Conservation (phyloP, 352 stramenopile genomes). For the Plasmopara muralis region DNA sequence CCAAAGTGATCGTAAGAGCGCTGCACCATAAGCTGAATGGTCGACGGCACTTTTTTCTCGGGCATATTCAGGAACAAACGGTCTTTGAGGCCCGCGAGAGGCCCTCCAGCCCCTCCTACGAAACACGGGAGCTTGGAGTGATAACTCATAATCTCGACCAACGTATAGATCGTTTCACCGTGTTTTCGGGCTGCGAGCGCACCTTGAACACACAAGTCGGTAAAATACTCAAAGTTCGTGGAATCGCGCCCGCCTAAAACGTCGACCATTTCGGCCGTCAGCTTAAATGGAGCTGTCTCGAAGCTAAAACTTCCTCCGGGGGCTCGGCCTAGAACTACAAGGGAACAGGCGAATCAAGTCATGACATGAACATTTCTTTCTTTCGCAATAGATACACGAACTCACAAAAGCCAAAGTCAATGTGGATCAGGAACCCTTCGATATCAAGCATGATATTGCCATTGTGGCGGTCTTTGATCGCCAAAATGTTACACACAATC, state of each 20-base stretch:
- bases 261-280: constrained; percentile 94
- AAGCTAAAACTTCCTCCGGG: constrained; percentile 91
- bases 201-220: constrained; percentile 90
- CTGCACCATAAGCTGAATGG: constrained; percentile 91
- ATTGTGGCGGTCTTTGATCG: constrained; percentile 99
- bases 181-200: constrained; percentile 90
- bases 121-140: constrained; percentile 78
- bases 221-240: constrained; percentile 90
- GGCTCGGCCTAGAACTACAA: constrained; percentile 64
- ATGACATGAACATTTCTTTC: not conserved
- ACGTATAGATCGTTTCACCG: constrained; percentile 90
- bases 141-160: constrained; percentile 93
- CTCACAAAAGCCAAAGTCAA: constrained; percentile 98
- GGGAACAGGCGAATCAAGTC: not conserved
- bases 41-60: constrained; percentile 47
- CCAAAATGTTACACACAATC: constrained; percentile 96
- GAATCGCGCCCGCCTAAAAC: constrained; percentile 90
- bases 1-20: constrained; percentile 93
- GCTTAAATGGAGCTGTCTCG: constrained; percentile 96
- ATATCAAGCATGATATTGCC: constrained; percentile 99
- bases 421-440: constrained; percentile 95
- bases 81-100: constrained; percentile 46
- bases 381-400: constrained; percentile 2
- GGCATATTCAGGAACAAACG: constrained; percentile 63
- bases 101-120: constrained; percentile 23